phyloP scores from a whole-genome alignment of 129 eudicot species.

The Escallonia herrerae region DNA sequence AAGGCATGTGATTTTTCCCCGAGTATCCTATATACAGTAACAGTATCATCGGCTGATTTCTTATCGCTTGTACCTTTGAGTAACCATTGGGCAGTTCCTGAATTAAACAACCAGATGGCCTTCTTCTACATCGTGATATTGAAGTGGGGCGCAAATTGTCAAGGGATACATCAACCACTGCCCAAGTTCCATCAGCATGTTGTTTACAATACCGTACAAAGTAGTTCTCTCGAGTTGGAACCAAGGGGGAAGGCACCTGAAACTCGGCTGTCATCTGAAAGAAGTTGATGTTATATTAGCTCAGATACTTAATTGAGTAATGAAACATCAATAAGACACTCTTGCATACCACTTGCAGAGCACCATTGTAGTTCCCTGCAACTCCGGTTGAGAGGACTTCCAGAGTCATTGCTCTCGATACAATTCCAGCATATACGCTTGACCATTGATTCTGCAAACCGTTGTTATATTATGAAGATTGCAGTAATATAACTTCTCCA shows the following conservation, averaged over 20 bases:
- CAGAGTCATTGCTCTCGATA: slow-evolving; percentile 83
- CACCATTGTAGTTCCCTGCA: slow-evolving; percentile 93
- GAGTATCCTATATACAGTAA: neutral
- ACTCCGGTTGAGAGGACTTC: slow-evolving; percentile 92
- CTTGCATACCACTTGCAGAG: slow-evolving; percentile 87
- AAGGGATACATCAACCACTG: slow-evolving; percentile 91
- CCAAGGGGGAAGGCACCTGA: slow-evolving; percentile 92
- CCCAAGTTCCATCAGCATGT: slow-evolving; percentile 79
- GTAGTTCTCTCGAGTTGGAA: slow-evolving; percentile 91
- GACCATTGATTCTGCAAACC: slow-evolving; percentile 76
- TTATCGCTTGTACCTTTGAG: slow-evolving; percentile 54
- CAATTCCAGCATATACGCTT: slow-evolving; percentile 76
- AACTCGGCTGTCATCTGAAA: slow-evolving; percentile 93
- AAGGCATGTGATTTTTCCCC: neutral
- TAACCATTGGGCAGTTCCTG: slow-evolving; percentile 88
- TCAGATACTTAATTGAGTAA: neutral
- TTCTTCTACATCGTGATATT: slow-evolving; percentile 57
- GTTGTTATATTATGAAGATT: neutral
- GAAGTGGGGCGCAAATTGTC: slow-evolving; percentile 60
- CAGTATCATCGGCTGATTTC: neutral
- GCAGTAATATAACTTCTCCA: neutral
- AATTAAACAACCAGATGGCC: slow-evolving; percentile 95
- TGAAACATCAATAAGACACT: neutral
- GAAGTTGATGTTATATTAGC: neutral
- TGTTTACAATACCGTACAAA: slow-evolving; percentile 88